These are phyloP conservation scores for Apiotrichum sp. DNA, from an alignment of 1,284 basidiomycete species.

Conservation along the genomic window DNA sequence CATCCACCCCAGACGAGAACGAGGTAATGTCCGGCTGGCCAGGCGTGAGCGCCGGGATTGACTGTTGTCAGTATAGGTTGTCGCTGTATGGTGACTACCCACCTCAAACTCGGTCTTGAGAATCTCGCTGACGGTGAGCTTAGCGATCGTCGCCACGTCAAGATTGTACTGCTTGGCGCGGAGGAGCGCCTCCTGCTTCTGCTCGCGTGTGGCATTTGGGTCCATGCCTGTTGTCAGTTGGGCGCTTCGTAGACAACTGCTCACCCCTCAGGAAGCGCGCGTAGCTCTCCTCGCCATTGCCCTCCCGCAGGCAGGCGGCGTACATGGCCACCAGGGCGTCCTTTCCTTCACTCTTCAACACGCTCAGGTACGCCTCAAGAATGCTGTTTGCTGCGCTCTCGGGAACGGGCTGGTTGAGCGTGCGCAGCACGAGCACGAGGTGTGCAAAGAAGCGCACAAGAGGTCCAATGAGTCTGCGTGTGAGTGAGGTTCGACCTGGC, in stretches of 20 bases:
- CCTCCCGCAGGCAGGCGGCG: conserved; percentile 78
- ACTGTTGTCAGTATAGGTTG: conserved; percentile 9
- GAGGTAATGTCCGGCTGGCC: conserved; percentile 55
- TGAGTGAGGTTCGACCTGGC: background rate
- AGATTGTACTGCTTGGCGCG: conserved; percentile 77
- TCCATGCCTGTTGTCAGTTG: conserved; percentile 52
- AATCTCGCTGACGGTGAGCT: conserved; percentile 66
- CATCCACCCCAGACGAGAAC: conserved; percentile 32
- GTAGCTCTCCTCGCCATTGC: conserved; percentile 83
- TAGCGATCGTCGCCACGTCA: conserved; percentile 73
- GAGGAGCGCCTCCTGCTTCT: conserved; percentile 66
- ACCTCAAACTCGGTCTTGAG: conserved; percentile 71
- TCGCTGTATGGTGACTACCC: conserved; percentile 18
- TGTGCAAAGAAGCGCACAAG: conserved; percentile 85
- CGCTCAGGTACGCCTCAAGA: conserved; percentile 79
- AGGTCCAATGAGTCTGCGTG: conserved; percentile 31
- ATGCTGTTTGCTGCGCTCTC: conserved; percentile 72
- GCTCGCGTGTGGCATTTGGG: conserved; percentile 59
- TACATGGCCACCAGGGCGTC: conserved; percentile 88
- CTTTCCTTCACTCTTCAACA: conserved; percentile 78
- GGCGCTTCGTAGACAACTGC: too few relatives aligned
- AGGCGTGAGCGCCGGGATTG: conserved; percentile 28
- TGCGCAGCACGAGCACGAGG: conserved; percentile 80
- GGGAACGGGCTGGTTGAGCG: conserved; percentile 68
- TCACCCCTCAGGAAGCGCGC: conserved; percentile 70